Evolutionary conservation across 2,329 filamentous ascomycete species (phyloP).

Genomic region (Emydomyces testavorans): DNA sequence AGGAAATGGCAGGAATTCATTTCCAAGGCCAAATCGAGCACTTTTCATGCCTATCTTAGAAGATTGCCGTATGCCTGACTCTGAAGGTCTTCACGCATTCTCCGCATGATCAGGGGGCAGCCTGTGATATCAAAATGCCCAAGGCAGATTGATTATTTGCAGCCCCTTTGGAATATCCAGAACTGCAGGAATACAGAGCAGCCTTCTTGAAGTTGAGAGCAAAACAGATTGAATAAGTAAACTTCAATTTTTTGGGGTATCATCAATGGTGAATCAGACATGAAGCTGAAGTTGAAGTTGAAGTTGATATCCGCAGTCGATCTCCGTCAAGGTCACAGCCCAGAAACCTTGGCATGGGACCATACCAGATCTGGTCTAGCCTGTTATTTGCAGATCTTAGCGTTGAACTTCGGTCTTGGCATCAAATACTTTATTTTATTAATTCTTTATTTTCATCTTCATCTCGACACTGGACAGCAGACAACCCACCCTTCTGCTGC

Average conservation of each 20-base stretch:
- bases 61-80: not conserved
- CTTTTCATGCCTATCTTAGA: slow-evolving; percentile 7
- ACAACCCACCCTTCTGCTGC: not conserved
- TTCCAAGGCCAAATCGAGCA: slow-evolving; percentile 3
- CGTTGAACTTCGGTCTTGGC: slow-evolving; percentile 1
- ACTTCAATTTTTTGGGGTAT: not conserved
- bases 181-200: not conserved
- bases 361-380: not conserved
- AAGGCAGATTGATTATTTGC: not conserved
- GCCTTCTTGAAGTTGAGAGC: not conserved
- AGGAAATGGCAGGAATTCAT: slow-evolving; percentile 9
- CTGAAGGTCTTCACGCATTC: not conserved
- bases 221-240: not conserved
- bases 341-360: not conserved
- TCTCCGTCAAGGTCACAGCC: not conserved
- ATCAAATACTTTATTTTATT: slow-evolving; percentile 4
- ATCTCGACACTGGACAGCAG: not conserved
- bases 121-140: not conserved
- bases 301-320: slow-evolving; percentile 3
- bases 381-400: no score
- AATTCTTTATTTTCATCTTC: no score
- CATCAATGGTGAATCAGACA: not conserved
- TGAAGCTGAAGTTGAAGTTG: not conserved
- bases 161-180: not conserved
- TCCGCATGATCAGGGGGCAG: slow-evolving; percentile 4